Conservation (phyloP, 169 alveolate species). For the Eimeria falciformis region DNA sequence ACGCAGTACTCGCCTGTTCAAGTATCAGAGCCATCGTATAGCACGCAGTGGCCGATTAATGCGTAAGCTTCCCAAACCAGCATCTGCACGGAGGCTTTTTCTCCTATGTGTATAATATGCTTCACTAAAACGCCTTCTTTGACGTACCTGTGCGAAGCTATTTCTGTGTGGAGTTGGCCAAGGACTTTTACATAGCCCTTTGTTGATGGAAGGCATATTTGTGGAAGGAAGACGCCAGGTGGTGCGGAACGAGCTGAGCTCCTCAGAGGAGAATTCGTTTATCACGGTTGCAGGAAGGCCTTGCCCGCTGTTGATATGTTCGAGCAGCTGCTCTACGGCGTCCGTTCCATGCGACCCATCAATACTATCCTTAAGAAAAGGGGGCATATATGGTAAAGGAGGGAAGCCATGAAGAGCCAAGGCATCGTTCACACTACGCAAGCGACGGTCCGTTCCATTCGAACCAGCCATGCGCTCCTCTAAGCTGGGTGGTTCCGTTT, state of each 20-base stretch:
- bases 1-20: constrained; percentile 74
- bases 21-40: no score
- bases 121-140: neutral
- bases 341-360: neutral
- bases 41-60: neutral
- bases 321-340: constrained; percentile 53
- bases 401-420: constrained; percentile 71
- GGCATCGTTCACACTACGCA: constrained; percentile 52
- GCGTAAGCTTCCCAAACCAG: neutral
- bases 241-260: constrained; percentile 33
- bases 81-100: neutral
- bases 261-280: constrained; percentile 22
- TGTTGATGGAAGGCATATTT: constrained; percentile 35
- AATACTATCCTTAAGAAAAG: neutral
- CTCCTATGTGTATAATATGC: neutral
- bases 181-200: constrained; percentile 78
- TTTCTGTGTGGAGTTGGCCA: constrained; percentile 80
- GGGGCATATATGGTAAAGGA: constrained; percentile 67
- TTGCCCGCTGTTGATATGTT: constrained; percentile 48
- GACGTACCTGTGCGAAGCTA: constrained; percentile 77
- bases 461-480: neutral
- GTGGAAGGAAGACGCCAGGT: constrained; percentile 74
- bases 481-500: neutral
- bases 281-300: constrained; percentile 62
- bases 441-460: constrained; percentile 18